Base-by-base conservation (phyloP, 164 flowering plant species). In the Euptelea pleiosperma region DNA sequence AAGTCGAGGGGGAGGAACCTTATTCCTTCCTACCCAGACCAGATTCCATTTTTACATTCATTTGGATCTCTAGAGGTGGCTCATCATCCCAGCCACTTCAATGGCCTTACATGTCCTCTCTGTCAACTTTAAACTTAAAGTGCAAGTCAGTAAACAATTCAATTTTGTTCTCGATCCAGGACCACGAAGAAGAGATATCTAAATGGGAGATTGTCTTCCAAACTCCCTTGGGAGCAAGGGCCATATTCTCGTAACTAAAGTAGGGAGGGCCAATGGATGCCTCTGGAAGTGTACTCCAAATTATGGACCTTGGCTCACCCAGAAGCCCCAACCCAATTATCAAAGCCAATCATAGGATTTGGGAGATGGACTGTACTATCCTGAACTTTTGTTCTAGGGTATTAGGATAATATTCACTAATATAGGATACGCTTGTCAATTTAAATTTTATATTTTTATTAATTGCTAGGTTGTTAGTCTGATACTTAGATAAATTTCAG, bases 11-110 rank as follows among this genome's bases (percentile, higher is more conserved):
- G 96, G 95, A 8, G 97, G 95, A 21, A 78, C 75, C 61, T 88
- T 94, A 43, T 91, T 86, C 66, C 70, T 79, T 22, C 99, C 99
- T 2, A 89, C 96, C 97, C 99, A 94, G 0, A 94, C 91, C 40
- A 94, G 62, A 63, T 94, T 94, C 99, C 97, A 94, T 33, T 84
- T 94, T 3, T 78, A 94, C 86, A 46, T 66, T 77, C 44, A 79
- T 83, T 52, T 85, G 87, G 42, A 85, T 75, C 12, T 21, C 16
- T 30, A 35, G 15, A 1, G 96, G 92, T n/a, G 96, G 97, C 1
- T 79, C 85, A 35, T 56, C 82, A 5, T 72, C 73, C 43, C 41
- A 73, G 0, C 58, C 58, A n/a, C n/a, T 56, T 83, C 86, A 28
- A 91, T 70, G 18, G 82, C 81, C 37, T 70, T 82, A 2, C 91